A percentile compares a stretch with the other conserved stretches of the same genome.
These are phyloP conservation scores for Solanum hybrid DNA, from an alignment of 305 asterid genomes.

Conservation along the genomic window DNA sequence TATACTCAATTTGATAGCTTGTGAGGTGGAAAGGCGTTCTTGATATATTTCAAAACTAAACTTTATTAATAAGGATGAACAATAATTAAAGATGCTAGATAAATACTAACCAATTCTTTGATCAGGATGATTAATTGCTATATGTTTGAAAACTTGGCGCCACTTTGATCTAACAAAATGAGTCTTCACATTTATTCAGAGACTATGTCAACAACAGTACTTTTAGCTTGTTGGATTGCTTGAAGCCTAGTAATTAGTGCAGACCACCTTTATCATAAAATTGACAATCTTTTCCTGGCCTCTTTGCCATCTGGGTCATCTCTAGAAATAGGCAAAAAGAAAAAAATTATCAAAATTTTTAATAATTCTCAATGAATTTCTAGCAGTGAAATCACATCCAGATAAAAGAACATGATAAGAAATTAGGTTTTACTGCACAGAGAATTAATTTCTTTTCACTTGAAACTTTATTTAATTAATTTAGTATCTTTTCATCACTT, in stretches of 20 bases:
- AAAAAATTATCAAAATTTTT: too few relatives aligned
- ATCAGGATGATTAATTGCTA: conserved; percentile 63
- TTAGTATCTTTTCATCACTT: too few relatives aligned
- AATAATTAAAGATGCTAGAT: neutral
- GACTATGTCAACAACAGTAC: conserved; percentile 51
- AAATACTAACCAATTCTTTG: conserved; percentile 52
- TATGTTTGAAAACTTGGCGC: conserved; percentile 52
- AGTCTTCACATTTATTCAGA: conserved; percentile 50
- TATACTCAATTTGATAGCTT: neutral
- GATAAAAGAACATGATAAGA: too few relatives aligned
- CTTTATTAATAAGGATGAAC: neutral
- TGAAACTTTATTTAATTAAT: too few relatives aligned
- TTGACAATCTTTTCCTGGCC: too few relatives aligned
- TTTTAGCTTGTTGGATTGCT: conserved; percentile 66
- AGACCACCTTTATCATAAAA: too few relatives aligned
- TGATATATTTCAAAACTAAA: neutral
- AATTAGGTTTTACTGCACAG: too few relatives aligned
- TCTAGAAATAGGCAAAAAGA: too few relatives aligned
- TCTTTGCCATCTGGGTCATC: too few relatives aligned
- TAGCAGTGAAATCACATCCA: too few relatives aligned
- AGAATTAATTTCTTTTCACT: too few relatives aligned
- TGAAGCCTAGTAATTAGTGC: conserved; percentile 67
- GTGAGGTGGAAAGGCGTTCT: neutral
- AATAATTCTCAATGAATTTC: too few relatives aligned
- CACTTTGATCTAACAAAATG: conserved; percentile 75